A percentile compares a stretch with the other conserved stretches of the same genome.
These are phyloP conservation scores for Microsporum audouinii DNA, from an alignment of 2,329 filamentous ascomycete species.

Conservation along the genomic window DNA sequence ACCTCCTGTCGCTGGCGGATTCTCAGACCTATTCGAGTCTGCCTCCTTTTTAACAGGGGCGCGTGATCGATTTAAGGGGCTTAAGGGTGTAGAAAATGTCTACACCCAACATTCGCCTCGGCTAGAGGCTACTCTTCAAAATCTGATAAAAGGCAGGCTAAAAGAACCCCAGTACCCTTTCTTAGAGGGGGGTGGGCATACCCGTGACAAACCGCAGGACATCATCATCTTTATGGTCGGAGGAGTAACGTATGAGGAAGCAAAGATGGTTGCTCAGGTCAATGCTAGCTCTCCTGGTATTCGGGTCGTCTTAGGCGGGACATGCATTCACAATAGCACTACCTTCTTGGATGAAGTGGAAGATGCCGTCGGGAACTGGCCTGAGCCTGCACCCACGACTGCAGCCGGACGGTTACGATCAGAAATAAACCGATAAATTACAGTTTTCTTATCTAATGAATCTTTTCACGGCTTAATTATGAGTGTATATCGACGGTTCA, in stretches of 20 bases:
- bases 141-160: constrained; percentile 81
- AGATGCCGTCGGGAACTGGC: constrained; percentile 78
- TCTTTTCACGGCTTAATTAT: background rate
- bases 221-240: constrained; percentile 91
- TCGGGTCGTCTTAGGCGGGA: constrained; percentile 79
- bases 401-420: constrained; percentile 51
- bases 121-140: constrained; percentile 76
- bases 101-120: constrained; percentile 95
- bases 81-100: constrained; percentile 97
- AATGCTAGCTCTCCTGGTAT: constrained; percentile 85
- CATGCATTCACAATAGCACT: constrained; percentile 73
- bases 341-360: constrained; percentile 88
- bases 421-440: constrained; percentile 42
- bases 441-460: background rate
- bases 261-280: constrained; percentile 87
- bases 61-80: constrained; percentile 75
- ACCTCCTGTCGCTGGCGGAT: constrained; percentile 61
- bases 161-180: constrained; percentile 86
- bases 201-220: constrained; percentile 91
- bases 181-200: constrained; percentile 74
- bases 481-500: background rate
- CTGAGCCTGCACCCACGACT: constrained; percentile 52
- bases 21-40: constrained; percentile 85
- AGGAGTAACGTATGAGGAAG: constrained; percentile 90
- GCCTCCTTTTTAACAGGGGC: constrained; percentile 84